A percentile compares a stretch with the other conserved stretches of the same genome.
Conservation (phyloP, 2,329 filamentous ascomycete genomes). For the Teratosphaeria pseudoeucalypti region DNA sequence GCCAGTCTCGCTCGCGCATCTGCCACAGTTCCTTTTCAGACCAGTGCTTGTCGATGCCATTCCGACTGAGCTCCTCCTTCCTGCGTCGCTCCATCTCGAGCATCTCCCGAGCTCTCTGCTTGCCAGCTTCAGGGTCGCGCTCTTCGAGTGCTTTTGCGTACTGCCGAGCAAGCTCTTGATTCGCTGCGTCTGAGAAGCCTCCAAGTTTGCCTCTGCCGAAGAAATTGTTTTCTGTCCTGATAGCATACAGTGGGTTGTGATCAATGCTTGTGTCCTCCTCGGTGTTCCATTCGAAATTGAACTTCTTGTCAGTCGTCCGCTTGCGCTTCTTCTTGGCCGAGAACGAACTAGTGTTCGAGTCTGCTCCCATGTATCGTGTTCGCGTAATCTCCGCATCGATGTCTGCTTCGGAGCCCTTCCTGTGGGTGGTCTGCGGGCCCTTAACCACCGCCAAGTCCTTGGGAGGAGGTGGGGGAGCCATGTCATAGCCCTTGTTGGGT, state of each 20-base stretch:
- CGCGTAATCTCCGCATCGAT: conserved; percentile 66
- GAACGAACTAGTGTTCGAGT: conserved; percentile 77
- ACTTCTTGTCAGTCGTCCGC: conserved; percentile 89
- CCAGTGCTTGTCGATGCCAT: conserved; percentile 85
- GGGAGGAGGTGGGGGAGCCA: conserved; percentile 40
- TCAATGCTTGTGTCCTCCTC: conserved; percentile 85
- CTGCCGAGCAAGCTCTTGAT: conserved; percentile 39
- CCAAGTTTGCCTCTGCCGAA: conserved; percentile 58
- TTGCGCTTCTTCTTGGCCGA: conserved; percentile 93
- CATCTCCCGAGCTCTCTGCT: conserved; percentile 64
- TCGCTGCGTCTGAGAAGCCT: conserved; percentile 52
- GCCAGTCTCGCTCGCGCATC: conserved; percentile 97
- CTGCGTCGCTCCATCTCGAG: conserved; percentile 75
- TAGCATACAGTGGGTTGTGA: conserved; percentile 71
- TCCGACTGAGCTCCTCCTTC: conserved; percentile 60
- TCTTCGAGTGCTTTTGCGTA: conserved; percentile 62
- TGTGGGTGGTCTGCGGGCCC: conserved; percentile 24
- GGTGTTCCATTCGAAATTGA: conserved; percentile 96
- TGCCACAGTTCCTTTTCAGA: conserved; percentile 83
- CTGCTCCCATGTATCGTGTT: conserved; percentile 82
- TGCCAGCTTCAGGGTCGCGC: conserved; percentile 65
- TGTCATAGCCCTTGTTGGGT: conserved; percentile 40
- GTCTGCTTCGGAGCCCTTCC: conserved; percentile 43
- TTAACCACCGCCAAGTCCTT: conserved; percentile 29
- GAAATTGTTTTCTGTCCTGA: conserved; percentile 56